Evolutionary conservation across 352 stramenopile species (phyloP).

Genomic region (Phytopythium ostracodes): DNA sequence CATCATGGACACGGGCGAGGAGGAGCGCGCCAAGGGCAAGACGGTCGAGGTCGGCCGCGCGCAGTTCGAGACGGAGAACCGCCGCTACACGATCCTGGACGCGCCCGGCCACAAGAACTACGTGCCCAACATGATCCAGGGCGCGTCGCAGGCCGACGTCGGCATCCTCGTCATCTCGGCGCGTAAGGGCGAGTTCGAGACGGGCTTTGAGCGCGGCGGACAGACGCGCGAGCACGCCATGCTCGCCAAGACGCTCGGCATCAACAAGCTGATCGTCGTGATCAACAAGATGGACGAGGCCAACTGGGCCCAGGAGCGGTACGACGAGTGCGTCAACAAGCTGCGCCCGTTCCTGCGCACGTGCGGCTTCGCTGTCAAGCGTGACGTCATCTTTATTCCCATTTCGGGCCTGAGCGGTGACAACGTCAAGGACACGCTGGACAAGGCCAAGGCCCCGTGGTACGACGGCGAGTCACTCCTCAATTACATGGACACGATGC

Average conservation of each 20-base stretch:
- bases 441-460: conserved; percentile 80
- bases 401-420: conserved; percentile 95
- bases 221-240: conserved; percentile 99
- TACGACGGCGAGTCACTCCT: conserved; percentile 96
- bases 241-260: conserved; percentile 98
- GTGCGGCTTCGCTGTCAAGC: conserved; percentile 98
- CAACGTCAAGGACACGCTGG: conserved; percentile 94
- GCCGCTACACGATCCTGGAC: conserved; percentile 98
- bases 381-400: conserved; percentile 97
- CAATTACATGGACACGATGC: conserved; percentile 89
- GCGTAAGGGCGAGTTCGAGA: conserved; percentile 98
- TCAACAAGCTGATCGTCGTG: conserved; percentile 97
- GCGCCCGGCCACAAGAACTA: conserved; percentile 99
- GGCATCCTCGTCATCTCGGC: conserved; percentile 96
- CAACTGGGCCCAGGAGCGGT: conserved; percentile 93
- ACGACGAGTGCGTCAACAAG: conserved; percentile 91
- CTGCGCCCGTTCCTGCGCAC: conserved; percentile 92
- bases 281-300: conserved; percentile 99
- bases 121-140: conserved; percentile 98
- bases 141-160: conserved; percentile 96
- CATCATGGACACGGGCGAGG: conserved; percentile 99
- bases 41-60: conserved; percentile 91
- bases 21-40: conserved; percentile 94
- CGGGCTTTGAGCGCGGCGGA: conserved; percentile 97
- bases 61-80: conserved; percentile 95